Evolutionary conservation across 208 protist genomes (phyloP).

Genomic region (Trypanosoma lewisi): DNA sequence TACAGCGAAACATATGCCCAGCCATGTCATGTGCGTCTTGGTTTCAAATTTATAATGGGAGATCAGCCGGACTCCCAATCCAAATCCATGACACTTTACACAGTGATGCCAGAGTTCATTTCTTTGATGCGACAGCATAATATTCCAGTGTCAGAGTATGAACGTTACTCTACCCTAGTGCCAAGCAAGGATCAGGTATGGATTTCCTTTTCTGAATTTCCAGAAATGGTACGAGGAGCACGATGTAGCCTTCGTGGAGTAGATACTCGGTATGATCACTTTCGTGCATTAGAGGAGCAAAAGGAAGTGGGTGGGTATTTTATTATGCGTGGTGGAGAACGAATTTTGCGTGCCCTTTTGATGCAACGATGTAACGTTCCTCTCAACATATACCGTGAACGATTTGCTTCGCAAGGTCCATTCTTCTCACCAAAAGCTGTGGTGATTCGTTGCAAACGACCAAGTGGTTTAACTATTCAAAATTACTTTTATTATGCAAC

Average conservation of each 20-base stretch:
- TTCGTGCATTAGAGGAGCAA: constrained; percentile 89
- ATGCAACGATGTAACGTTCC: constrained; percentile 95
- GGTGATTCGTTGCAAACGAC: constrained; percentile 92
- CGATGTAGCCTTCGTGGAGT: constrained; percentile 77
- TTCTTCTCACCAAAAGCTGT: constrained; percentile 95
- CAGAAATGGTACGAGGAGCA: constrained; percentile 82
- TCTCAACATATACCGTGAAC: constrained; percentile 88
- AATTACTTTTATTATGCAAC: constrained; percentile 97
- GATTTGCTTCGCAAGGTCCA: constrained; percentile 90
- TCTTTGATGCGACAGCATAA: constrained; percentile 63
- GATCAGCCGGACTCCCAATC: background rate
- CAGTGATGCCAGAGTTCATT: constrained; percentile 65
- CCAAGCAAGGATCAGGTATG: constrained; percentile 81
- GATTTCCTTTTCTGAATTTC: constrained; percentile 73
- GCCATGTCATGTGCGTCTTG: constrained; percentile 78
- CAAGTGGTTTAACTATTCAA: constrained; percentile 91
- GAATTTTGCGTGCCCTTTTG: constrained; percentile 96
- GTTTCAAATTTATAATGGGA: constrained; percentile 60
- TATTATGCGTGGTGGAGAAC: constrained; percentile 98
- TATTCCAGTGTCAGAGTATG: constrained; percentile 45
- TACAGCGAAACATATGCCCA: constrained; percentile 81
- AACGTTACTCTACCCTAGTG: constrained; percentile 57
- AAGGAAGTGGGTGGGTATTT: constrained; percentile 99
- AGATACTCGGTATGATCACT: constrained; percentile 62
- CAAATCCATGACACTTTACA: constrained; percentile 28